Evolutionary conservation across 2,329 filamentous ascomycete species (phyloP).

Genomic region (Fusarium paranaense): DNA sequence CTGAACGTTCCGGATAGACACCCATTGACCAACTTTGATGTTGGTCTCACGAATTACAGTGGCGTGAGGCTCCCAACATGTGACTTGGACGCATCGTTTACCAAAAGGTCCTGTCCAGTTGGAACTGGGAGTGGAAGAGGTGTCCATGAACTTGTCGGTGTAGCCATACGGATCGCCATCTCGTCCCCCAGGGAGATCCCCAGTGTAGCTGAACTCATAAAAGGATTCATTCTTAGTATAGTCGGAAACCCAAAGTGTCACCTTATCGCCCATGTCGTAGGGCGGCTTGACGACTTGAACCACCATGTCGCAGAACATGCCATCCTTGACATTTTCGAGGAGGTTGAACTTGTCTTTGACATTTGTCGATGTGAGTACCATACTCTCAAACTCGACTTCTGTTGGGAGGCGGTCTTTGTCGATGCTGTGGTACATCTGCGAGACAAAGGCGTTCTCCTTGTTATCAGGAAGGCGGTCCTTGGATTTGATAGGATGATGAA

Average conservation of each 20-base stretch:
- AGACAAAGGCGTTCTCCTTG: slow-evolving; percentile 58
- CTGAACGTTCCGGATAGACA: slow-evolving; percentile 78
- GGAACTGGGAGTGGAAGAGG: slow-evolving; percentile 13
- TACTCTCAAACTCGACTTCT: slow-evolving; percentile 55
- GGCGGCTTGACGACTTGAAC: slow-evolving; percentile 74
- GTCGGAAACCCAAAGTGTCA: slow-evolving; percentile 81
- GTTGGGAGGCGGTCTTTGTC: slow-evolving; percentile 59
- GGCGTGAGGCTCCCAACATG: slow-evolving; percentile 77
- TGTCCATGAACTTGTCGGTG: slow-evolving; percentile 45
- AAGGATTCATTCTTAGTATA: slow-evolving; percentile 80
- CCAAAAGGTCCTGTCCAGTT: slow-evolving; percentile 83
- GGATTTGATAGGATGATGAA: slow-evolving; percentile 34
- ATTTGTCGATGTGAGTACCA: slow-evolving; percentile 54
- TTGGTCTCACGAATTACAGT: slow-evolving; percentile 62
- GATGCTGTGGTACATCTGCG: slow-evolving; percentile 58
- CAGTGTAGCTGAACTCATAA: slow-evolving; percentile 59
- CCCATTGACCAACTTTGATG: slow-evolving; percentile 69
- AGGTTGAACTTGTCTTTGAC: slow-evolving; percentile 69
- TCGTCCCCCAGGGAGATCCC: slow-evolving; percentile 47
- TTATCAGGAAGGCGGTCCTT: slow-evolving; percentile 35
- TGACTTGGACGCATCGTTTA: slow-evolving; percentile 76
- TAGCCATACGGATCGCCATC: slow-evolving; percentile 71
- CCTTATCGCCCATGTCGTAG: slow-evolving; percentile 56
- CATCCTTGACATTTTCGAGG: slow-evolving; percentile 70
- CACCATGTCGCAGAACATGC: slow-evolving; percentile 74